Evolutionary conservation across 208 protist species (phyloP), one percentile per base, ranked within the genome.

Genomic region (Leishmania braziliensis): DNA sequence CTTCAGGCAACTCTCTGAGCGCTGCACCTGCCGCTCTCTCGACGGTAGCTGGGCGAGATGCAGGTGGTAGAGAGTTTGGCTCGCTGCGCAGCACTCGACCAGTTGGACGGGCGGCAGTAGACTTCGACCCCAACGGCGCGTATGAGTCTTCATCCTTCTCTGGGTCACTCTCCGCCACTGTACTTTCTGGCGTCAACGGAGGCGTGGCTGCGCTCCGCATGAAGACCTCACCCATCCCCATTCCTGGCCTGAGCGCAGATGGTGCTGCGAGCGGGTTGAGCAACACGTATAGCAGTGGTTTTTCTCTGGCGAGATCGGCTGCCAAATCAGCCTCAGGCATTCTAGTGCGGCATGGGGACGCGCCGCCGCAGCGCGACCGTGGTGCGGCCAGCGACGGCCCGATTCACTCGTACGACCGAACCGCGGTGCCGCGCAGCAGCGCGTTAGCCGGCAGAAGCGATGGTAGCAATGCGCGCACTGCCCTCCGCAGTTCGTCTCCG

Each of bases 321-420:
- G 51, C 63, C 18, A 74, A 50, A 1, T 48, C 70, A 20, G 60
- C 58, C 14, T 65, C 82, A 14, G 81, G 82, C 54, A 85, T 85
- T 20, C 66, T 85, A 39, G 71, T 85, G 60, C 73, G 78, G 56
- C 82, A 79, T 63, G 50, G 54, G 9, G 75, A 76, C 48, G 10
- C 71, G 69, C 43, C 33, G 56, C 26, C 18, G 26, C 36, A n/a
- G 33, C 8, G 33, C 29, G 46, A 50, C 51, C 9, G 46, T 58
- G 60, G 36, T 29, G 14, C 36, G 10, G 69, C 9, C 36, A 72
- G 56, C 33, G 68, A 70, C 20, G 46, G 71, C 5, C 69, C 78
- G 26, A 33, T 76, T n/a, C 62, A 85, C 51, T 77, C 78, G 36
- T 81, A 86, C 56, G 74, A 86, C n/a, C 78, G 78, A 16, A 54